Evolutionary conservation across 2,329 filamentous ascomycete genomes (phyloP).

Genomic region (Pseudogymnoascus sp.): DNA sequence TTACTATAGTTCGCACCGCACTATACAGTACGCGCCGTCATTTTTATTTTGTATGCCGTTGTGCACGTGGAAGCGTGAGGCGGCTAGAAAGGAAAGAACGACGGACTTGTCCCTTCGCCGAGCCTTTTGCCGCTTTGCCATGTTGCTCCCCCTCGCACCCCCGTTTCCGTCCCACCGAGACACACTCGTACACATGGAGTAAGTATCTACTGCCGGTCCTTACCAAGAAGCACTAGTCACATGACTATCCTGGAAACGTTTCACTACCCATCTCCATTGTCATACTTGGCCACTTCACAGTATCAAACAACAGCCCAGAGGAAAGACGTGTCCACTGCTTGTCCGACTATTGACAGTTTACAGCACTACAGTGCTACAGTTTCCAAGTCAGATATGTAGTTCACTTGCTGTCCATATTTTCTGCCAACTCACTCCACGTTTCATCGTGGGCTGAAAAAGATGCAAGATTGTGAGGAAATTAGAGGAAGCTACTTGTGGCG

Average conservation of each 20-base stretch:
- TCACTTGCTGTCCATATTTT: neutral
- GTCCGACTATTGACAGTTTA: neutral
- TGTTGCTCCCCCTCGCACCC: slow-evolving; percentile 2
- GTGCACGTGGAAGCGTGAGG: neutral
- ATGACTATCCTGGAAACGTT: slow-evolving; percentile 7
- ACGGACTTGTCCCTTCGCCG: neutral
- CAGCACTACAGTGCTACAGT: neutral
- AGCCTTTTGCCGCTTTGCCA: slow-evolving; percentile 1
- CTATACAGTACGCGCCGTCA: neutral
- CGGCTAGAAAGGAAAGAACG: neutral
- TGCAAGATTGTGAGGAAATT: neutral
- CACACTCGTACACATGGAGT: neutral
- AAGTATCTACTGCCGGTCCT: slow-evolving; percentile 2
- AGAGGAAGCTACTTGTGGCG: neutral
- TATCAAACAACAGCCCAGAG: neutral
- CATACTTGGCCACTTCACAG: neutral
- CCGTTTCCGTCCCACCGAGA: slow-evolving; percentile 2
- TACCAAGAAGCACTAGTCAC: neutral
- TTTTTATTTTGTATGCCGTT: neutral
- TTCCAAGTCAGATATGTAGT: neutral
- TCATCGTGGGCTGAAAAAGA: neutral
- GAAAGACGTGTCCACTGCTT: neutral
- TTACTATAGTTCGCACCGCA: neutral
- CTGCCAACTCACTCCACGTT: neutral
- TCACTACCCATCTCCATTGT: neutral